Base-by-base conservation (phyloP, 768 basidiomycete species). In the Lentinula sp. region DNA sequence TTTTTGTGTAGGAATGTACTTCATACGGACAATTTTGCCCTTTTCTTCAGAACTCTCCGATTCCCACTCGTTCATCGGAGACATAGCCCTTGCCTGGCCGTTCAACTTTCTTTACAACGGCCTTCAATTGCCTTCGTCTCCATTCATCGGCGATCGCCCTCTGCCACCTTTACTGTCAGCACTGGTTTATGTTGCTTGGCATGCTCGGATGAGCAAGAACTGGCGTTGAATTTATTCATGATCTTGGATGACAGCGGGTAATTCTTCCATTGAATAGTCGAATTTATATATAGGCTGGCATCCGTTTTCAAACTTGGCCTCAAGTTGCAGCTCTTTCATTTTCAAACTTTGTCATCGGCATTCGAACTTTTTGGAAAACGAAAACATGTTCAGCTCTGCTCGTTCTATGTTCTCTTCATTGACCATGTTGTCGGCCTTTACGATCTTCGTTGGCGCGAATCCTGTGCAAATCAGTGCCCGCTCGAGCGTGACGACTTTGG, bases 401-500 rank as follows among this genome's bases (percentile, higher is more conserved):
- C 53, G 35, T 35, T 52, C 51, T 32, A 5, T 52, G 6, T 35
- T 52, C 23, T 6, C n/a, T 52, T 37, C 35, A 18, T n/a, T 54
- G 5, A 5, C 34, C n/a, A 15, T 39, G 18, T 15, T 39, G 9
- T 37, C 39, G 34, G 18, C 37, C 4, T n/a, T 34, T 32, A 54
- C 53, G 11, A 54, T 10, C 35, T 54, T 54, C 7, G 37, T 54
- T n/a, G 35, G 7, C 18, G 35, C 53, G 5, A 39, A 13, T 21
- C 53, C 53, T 10, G 35, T 39, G 11, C 37, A 39, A 18, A 34
- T 54, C n/a, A 13, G 13, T 21, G 57, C 48, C 21, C 59, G 53
- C 34, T 37, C 53, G 18, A 54, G 53, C 53, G 31, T 51, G 7
- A 49, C 57, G 10, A 45, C 45, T 21, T 57, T 65, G 76, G 23